Conservation (phyloP, 305 asterid species). For the Coffea humblotiana region DNA sequence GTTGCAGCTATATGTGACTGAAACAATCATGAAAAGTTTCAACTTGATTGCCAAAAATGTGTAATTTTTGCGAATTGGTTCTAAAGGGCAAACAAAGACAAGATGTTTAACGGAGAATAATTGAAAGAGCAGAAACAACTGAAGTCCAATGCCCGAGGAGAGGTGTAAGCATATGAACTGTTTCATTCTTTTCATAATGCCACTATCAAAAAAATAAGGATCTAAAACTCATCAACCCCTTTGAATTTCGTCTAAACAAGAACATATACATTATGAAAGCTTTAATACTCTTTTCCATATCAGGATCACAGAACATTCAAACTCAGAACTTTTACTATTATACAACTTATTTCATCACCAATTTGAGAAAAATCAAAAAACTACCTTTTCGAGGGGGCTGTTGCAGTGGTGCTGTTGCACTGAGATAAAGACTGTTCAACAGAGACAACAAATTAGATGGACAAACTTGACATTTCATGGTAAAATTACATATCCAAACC, state of each 20-base stretch:
- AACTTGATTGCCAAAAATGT: background rate
- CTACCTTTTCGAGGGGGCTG: conserved; percentile 61
- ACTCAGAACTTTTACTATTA: background rate
- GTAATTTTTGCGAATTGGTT: background rate
- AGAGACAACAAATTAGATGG: conserved; percentile 20
- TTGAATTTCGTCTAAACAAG: background rate
- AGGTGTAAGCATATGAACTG: background rate
- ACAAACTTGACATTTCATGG: background rate
- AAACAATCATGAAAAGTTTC: background rate
- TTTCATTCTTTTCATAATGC: background rate
- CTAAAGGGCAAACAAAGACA: too few relatives aligned
- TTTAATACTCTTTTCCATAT: background rate
- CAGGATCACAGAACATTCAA: background rate
- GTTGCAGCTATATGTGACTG: background rate
- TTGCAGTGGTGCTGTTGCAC: conserved; percentile 25
- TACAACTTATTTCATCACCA: background rate
- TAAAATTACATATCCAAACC: background rate
- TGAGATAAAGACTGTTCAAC: conserved; percentile 55
- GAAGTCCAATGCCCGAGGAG: background rate
- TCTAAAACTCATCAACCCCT: background rate
- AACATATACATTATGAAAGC: background rate
- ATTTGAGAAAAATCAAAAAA: background rate
- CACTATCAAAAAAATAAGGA: background rate
- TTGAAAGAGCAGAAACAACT: background rate
- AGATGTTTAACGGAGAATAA: background rate